Evolutionary conservation across 495 filamentous ascomycete species (phyloP).

Genomic region (Tuber umbilicatum): DNA sequence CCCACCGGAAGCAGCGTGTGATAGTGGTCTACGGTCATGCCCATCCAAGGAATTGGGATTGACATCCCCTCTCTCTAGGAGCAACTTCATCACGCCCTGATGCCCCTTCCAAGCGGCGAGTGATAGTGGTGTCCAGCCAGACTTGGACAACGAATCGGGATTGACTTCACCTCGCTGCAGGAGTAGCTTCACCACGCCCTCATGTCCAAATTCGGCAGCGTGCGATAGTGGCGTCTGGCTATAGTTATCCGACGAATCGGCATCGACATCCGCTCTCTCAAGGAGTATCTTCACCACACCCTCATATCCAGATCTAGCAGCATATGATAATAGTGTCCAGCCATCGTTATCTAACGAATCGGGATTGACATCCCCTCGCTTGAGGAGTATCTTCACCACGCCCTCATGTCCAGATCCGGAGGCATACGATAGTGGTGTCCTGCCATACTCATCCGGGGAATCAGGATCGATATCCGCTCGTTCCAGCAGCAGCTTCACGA

Average conservation of each 20-base stretch:
- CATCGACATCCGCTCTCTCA: not conserved
- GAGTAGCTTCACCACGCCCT: not conserved
- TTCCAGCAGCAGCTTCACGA: too few species aligned
- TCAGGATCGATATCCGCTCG: too few species aligned
- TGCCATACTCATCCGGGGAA: too few species aligned
- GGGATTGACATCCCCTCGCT: too few species aligned
- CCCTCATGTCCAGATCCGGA: too few species aligned
- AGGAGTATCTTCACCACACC: not conserved
- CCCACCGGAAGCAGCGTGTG: not conserved
- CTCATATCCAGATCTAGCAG: not conserved
- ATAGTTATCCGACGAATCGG: not conserved
- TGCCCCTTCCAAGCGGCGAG: not conserved
- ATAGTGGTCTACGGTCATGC: not conserved
- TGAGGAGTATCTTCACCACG: too few species aligned
- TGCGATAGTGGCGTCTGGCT: not conserved
- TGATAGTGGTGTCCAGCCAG: not conserved
- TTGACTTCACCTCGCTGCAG: not conserved
- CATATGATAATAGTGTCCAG: not conserved
- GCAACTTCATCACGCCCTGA: not conserved
- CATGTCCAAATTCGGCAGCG: not conserved
- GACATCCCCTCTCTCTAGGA: not conserved
- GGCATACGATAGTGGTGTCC: too few species aligned
- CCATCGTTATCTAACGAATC: too few species aligned
- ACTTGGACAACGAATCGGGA: not conserved
- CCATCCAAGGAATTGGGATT: not conserved